Conservation (phyloP, 192 early-diverging fungal genomes). For the Mycoemilia scoparia region DNA sequence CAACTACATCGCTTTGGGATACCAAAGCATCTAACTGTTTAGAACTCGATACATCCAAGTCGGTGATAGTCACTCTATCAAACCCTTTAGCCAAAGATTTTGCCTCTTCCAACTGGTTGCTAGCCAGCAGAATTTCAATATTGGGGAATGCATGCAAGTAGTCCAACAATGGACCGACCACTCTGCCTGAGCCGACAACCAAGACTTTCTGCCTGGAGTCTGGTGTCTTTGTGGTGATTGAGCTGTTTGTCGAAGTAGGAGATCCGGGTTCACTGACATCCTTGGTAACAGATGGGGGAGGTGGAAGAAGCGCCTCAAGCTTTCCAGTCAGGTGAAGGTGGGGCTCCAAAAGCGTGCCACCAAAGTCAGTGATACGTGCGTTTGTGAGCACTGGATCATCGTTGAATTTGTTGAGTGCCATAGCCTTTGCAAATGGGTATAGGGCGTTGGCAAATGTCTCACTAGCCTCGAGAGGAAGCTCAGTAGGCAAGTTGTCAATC, state of each 20-base stretch:
- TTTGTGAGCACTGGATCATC: no score
- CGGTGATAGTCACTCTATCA: conserved; percentile 37
- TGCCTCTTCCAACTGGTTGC: conserved; percentile 57
- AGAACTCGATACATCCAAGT: conserved; percentile 55
- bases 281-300: no score
- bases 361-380: no score
- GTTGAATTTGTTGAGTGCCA: conserved; percentile 39
- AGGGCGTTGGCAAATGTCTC: conserved; percentile 78
- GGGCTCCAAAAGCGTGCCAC: no score
- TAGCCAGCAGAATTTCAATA: conserved; percentile 62
- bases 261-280: conserved; percentile 2
- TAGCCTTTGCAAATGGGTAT: conserved; percentile 58
- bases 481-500: conserved; percentile 92
- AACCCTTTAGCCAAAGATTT: conserved; percentile 39
- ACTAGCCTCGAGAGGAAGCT: conserved; percentile 87
- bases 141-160: no score
- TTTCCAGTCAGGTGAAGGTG: conserved; percentile 35
- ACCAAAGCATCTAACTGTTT: conserved; percentile 39
- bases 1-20: conserved; percentile 63
- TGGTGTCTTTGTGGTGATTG: no score
- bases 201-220: conserved; percentile 39
- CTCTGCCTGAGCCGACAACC: conserved; percentile 77
- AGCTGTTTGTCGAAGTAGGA: no score
- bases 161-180: conserved; percentile 79
- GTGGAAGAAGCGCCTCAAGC: no score